phyloP scores from a whole-genome alignment of 176 grass and related monocot genomes.

The Aechmea fasciata region DNA sequence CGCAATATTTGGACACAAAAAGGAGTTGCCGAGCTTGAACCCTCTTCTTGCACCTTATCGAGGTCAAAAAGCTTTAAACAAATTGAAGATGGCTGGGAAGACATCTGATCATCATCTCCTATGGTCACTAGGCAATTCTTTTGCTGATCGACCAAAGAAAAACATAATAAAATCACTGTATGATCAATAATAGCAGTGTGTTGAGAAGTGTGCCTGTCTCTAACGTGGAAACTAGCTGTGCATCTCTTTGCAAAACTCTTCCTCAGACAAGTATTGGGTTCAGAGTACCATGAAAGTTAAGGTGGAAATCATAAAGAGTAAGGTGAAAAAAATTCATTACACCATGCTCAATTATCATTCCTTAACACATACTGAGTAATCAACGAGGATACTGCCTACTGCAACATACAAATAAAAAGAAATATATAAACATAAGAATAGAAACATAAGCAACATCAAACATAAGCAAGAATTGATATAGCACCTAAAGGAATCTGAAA shows the following conservation, averaged over 20 bases:
- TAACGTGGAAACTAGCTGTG: neutral
- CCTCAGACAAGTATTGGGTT: neutral
- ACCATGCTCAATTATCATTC: neutral
- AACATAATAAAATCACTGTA: neutral
- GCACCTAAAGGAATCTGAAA: neutral
- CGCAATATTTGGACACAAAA: conserved; percentile 92
- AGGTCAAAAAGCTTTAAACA: conserved; percentile 95
- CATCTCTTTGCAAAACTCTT: neutral
- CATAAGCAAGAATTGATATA: neutral
- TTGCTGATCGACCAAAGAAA: conserved; percentile 53
- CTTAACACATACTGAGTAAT: too few species aligned
- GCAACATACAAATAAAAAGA: too few species aligned
- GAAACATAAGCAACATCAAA: too few species aligned
- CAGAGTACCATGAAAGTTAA: neutral
- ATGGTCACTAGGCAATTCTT: conserved; percentile 74
- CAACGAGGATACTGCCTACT: too few species aligned
- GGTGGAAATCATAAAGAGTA: neutral
- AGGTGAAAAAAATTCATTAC: neutral
- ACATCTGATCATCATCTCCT: conserved; percentile 78
- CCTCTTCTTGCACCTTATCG: conserved; percentile 92
- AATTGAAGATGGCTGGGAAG: conserved; percentile 55
- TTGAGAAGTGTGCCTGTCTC: neutral
- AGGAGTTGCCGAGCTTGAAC: conserved; percentile 74
- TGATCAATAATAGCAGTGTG: neutral
- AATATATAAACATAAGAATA: too few species aligned